Base-by-base conservation (phyloP, 768 basidiomycete species). In the Paxillus involutus region DNA sequence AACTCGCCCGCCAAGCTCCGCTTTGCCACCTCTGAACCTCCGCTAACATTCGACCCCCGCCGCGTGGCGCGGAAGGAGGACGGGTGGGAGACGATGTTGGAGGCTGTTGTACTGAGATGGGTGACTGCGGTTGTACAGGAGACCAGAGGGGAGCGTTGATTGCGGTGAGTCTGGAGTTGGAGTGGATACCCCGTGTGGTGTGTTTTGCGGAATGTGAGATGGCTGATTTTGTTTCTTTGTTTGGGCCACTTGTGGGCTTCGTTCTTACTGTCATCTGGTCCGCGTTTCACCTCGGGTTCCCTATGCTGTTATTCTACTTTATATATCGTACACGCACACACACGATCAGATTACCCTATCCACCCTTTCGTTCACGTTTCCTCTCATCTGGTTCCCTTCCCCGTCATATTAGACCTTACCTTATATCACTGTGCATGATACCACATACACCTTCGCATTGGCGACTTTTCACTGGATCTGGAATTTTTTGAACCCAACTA, bases 81-180 rank as follows among this genome's bases (percentile, higher is more conserved):
- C 0, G 91, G 88, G 0, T 96, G 93, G 93, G 86, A 91, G 52
- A 73, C 74, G 24, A 91, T 93, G 88, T 75, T 96, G 6, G 84
- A 88, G 65, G 62, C 62, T 19, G 77, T 82, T 0, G 70, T 93
- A 11, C 44, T 80, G 40, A 72, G 76, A 35, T 95, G 93, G 93
- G 76, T 85, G 51, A 74, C 76, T 21, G 83, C 78, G 29, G 85
- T 86, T 7, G 80, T 91, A 4, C 80, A 82, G 36, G 93, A 96
- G 72, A 72, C 69, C 71, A 82, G 82, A 69, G 72, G 66, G 44
- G 78, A 69, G 51, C 57, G 39, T 44, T 55, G 12, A 46, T 26
- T 26, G 26, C 63, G 60, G 56, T 68, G 44, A 67, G 59, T 44
- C 30, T 14, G 13, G 37, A 39, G 37, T 9, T n/a, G 13, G 13